A percentile compares a stretch with the other conserved stretches of the same genome.
Evolutionary conservation across 164 flowering plant genomes (phyloP).

Genomic region (Warburgia ugandensis): DNA sequence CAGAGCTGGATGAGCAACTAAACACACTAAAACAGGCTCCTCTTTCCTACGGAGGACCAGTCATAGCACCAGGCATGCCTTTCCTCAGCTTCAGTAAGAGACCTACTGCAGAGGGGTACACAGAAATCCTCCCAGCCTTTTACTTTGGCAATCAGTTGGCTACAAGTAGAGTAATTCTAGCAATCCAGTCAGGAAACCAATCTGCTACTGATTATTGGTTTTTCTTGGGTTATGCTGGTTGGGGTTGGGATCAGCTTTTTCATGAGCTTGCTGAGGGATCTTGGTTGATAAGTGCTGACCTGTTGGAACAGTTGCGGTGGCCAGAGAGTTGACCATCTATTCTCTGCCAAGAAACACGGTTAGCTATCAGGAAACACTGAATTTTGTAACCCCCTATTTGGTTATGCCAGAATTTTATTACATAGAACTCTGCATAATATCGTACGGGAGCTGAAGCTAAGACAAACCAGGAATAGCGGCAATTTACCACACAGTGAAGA

Average conservation of each 20-base stretch:
- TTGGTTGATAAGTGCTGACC: conserved; percentile 39
- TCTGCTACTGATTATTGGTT: conserved; percentile 61
- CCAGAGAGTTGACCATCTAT: conserved; percentile 22
- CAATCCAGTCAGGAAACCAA: conserved; percentile 35
- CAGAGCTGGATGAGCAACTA: conserved; percentile 32
- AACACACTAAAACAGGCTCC: conserved; percentile 58
- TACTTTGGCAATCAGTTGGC: conserved; percentile 59
- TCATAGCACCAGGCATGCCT: conserved; percentile 45
- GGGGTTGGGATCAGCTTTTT: conserved; percentile 82
- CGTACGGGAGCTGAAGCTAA: neutral
- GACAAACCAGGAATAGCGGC: neutral
- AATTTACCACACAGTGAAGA: neutral
- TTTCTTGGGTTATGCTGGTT: conserved; percentile 72
- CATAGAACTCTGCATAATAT: neutral
- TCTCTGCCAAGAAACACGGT: neutral
- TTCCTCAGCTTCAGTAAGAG: conserved; percentile 49
- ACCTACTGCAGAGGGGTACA: conserved; percentile 14
- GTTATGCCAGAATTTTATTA: no score
- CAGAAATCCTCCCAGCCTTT: conserved; percentile 48
- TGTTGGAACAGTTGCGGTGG: conserved; percentile 29
- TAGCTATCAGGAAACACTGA: no score
- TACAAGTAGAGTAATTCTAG: conserved; percentile 33
- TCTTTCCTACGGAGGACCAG: conserved; percentile 77
- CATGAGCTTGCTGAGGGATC: conserved; percentile 67
- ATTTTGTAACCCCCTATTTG: neutral